Evolutionary conservation across 148 eudicot species (phyloP), one percentile per base, ranked within the genome.

Genomic region (Limonium bicolor): DNA sequence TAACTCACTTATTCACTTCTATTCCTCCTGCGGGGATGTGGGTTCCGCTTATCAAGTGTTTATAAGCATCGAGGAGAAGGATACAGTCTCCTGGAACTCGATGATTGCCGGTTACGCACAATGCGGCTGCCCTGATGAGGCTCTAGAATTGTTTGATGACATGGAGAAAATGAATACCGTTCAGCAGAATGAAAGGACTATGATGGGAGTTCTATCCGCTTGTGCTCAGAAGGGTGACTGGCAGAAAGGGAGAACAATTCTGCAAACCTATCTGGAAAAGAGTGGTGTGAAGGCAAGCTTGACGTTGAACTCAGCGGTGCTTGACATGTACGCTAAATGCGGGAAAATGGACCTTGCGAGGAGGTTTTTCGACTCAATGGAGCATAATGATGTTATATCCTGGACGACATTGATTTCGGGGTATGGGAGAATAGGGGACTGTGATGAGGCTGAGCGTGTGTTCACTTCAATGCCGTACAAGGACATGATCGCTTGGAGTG

Each of bases 301-400:
- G 29, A 58, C 46, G 45, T 45, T 71, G 43, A 36, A 32, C 34
- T 65, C 66, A 36, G 65, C 68, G 7, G 33, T 71, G 50, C 65
- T 71, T 37, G 76, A 71, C 55, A 71, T 71, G 76, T 71, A 71
- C 46, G 40, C 34, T 20, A 71, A 67, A 43, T 71, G 77, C 48
- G 77, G 73, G 30, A 55, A 63, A 13, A 18, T 51, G 12, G 55
- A 36, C 3, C 59, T 61, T n/a, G 72, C 72, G 1, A 58, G 44
- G 22, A 50, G 25, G 26, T 30, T 62, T 18, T 70, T 65, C 43
- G 61, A 56, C 27, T 20, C 22, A 33, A 70, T 65, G 71, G 41
- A 5, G 16, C 59, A 50, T 31, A 69, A 60, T 48, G 74, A 69
- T 38, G 47, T 55, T 18, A 35, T 69, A 46, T 64, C 74, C 0